Conservation (phyloP, 2,329 filamentous ascomycete genomes). For the Cercospora beticola region DNA sequence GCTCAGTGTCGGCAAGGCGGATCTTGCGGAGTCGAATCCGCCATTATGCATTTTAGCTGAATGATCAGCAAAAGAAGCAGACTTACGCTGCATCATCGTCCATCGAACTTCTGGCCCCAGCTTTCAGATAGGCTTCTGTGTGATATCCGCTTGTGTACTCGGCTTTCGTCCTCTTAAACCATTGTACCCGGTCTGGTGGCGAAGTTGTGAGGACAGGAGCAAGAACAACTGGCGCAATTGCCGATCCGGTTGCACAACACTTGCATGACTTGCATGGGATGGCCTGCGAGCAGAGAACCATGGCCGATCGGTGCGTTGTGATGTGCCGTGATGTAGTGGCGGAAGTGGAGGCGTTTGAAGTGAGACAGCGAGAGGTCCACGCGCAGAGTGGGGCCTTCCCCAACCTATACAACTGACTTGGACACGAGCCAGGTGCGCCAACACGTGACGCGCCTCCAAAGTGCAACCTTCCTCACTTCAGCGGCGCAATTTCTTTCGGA, state of each 20-base stretch:
- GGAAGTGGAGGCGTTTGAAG: not conserved
- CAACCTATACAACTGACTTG: not conserved
- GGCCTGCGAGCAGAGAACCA: slow-evolving; percentile 13
- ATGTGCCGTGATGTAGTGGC: not conserved
- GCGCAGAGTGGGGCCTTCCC: not conserved
- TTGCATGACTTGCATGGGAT: slow-evolving; percentile 10
- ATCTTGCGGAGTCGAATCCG: not conserved
- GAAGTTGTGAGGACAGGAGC: not conserved
- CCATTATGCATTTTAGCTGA: not conserved
- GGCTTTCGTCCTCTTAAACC: not conserved
- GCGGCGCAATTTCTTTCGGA: not conserved
- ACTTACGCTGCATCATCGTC: slow-evolving; percentile 13
- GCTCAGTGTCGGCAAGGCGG: not conserved
- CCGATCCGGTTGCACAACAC: not conserved
- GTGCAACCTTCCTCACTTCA: not conserved
- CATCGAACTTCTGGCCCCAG: not conserved
- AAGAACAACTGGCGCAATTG: not conserved
- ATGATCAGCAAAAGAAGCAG: not conserved
- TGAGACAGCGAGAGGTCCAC: not conserved
- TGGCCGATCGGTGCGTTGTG: not conserved
- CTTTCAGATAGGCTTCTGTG: not conserved
- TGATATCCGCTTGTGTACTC: not conserved
- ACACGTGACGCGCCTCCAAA: not conserved
- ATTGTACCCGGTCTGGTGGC: not conserved
- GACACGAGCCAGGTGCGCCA: not conserved